These are phyloP conservation scores for Batrachochytrium dendrobatidis DNA, from an alignment of 371 early-diverging fungal genomes.

Conservation along the genomic window DNA sequence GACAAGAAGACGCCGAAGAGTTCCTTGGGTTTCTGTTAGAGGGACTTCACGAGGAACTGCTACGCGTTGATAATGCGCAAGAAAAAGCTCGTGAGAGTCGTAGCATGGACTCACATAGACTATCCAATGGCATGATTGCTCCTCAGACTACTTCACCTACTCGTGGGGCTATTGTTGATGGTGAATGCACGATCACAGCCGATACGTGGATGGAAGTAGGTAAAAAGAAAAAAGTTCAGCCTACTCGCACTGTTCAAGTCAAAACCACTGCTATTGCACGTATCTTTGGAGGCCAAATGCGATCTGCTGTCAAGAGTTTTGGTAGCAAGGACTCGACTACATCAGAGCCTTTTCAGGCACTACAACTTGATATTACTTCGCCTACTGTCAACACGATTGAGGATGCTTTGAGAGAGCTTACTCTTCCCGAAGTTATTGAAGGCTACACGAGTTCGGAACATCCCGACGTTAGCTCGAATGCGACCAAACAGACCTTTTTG, in stretches of 20 bases:
- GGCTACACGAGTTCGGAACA: conserved; percentile 34
- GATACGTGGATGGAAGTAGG: conserved; percentile 89
- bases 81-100: neutral
- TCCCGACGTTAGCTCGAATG: conserved; percentile 23
- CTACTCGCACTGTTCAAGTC: conserved; percentile 48
- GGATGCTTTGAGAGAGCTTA: conserved; percentile 76
- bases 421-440: conserved; percentile 66
- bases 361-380: conserved; percentile 83
- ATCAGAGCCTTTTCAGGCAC: conserved; percentile 77
- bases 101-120: neutral
- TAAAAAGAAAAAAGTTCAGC: conserved; percentile 58
- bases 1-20: conserved; percentile 97
- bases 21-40: conserved; percentile 88
- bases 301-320: conserved; percentile 69
- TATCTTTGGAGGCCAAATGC: conserved; percentile 78
- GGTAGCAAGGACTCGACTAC: conserved; percentile 76
- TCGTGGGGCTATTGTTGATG: neutral
- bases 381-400: conserved; percentile 68
- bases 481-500: conserved; percentile 76
- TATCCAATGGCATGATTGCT: conserved; percentile 1
- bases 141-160: neutral
- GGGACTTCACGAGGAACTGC: conserved; percentile 89
- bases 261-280: conserved; percentile 71
- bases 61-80: conserved; percentile 18
- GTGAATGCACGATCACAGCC: conserved; percentile 18